Percentiles rank a stretch among this genome's conserved stretches.
Evolutionary conservation across 768 basidiomycete genomes (phyloP).

Genomic region (Boletellus ananiceps): DNA sequence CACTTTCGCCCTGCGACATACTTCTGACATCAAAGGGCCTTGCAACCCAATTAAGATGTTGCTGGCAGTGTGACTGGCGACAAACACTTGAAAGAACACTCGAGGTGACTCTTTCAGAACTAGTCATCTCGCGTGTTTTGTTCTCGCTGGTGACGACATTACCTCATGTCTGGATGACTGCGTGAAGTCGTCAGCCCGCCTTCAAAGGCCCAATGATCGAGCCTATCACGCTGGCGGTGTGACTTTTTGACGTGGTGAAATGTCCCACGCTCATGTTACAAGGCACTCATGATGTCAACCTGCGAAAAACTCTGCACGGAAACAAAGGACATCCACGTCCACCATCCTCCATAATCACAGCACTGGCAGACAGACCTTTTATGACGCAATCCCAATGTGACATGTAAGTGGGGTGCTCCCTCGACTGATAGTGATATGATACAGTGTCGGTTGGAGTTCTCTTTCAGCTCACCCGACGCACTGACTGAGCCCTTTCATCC

Average conservation of each 20-base stretch:
- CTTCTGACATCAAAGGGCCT: no score
- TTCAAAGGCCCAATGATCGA: background rate
- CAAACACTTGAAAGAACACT: no score
- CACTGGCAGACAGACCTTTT: background rate
- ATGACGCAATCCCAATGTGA: constrained; percentile 10
- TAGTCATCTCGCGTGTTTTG: no score
- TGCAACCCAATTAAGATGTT: no score
- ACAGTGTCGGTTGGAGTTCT: constrained; percentile 4
- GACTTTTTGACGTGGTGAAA: background rate
- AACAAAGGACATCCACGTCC: constrained; percentile 15
- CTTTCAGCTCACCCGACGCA: constrained; percentile 17
- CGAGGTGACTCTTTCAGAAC: no score
- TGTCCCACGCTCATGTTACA: background rate
- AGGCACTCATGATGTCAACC: background rate
- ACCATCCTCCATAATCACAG: constrained; percentile 1
- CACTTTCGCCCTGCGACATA: no score
- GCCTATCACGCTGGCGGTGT: background rate
- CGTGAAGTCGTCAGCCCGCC: background rate
- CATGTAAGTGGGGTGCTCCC: constrained; percentile 2
- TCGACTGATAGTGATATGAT: constrained; percentile 2
- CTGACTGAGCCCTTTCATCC: constrained; percentile 17
- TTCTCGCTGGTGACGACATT: background rate
- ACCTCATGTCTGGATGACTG: background rate
- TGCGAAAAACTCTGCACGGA: background rate
- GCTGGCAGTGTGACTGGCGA: no score